These are phyloP conservation scores for Globisporangium apiculatum DNA, from an alignment of 352 stramenopile genomes.

Conservation along the genomic window DNA sequence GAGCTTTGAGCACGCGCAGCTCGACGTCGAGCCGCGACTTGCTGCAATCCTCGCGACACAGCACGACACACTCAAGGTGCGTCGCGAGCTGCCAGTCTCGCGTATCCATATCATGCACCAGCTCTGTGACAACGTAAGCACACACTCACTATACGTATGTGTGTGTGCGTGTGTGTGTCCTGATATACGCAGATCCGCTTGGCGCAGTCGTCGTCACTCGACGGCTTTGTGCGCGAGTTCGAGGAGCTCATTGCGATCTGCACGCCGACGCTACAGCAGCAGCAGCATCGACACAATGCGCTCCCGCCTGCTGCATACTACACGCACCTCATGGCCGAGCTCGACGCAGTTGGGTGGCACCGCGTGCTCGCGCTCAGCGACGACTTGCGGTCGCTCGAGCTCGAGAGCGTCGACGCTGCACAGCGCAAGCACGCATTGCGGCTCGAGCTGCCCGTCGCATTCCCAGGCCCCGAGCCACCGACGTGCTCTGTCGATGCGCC, in stretches of 20 bases:
- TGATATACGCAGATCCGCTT: conserved; percentile 24
- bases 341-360: conserved; percentile 59
- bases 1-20: conserved; percentile 27
- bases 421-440: conserved; percentile 38
- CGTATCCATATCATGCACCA: too few species aligned
- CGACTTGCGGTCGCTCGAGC: conserved; percentile 46
- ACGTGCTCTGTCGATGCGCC: conserved; percentile 48
- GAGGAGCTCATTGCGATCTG: conserved; percentile 55
- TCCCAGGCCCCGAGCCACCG: conserved; percentile 19
- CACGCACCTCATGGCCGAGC: conserved; percentile 44
- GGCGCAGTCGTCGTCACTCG: conserved; percentile 44
- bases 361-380: conserved; percentile 45
- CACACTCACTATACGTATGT: too few species aligned
- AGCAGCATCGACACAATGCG: conserved; percentile 1
- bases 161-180: not conserved
- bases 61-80: conserved; percentile 38
- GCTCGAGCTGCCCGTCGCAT: conserved; percentile 36
- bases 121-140: too few species aligned
- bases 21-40: conserved; percentile 54
- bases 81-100: too few species aligned
- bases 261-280: conserved; percentile 4
- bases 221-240: conserved; percentile 42
- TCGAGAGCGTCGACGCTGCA: conserved; percentile 30
- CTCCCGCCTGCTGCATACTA: conserved; percentile 57
- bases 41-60: conserved; percentile 34